Percentiles rank a stretch among this genome's conserved stretches.
Conservation (phyloP, 306 rosid species). For the Glycyrrhiza uralensis region DNA sequence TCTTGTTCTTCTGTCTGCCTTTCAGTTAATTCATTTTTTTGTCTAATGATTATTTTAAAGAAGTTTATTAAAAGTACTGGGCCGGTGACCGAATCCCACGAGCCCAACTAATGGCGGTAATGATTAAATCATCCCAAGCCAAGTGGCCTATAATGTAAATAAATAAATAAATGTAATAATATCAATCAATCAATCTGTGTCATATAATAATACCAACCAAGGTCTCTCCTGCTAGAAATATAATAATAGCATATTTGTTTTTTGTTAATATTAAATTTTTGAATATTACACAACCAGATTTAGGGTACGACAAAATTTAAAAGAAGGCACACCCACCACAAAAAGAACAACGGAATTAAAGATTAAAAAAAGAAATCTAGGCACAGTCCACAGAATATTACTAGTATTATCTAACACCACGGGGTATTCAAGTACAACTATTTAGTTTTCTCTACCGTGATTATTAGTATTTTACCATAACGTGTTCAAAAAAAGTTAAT, state of each 20-base stretch:
- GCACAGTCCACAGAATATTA: not conserved
- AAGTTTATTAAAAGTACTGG: not conserved
- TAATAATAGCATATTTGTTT: not conserved
- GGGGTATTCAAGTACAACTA: not conserved
- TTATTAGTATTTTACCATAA: not conserved
- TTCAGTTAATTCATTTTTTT: not conserved
- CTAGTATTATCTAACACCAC: no score
- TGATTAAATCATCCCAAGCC: not conserved
- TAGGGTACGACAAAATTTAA: not conserved
- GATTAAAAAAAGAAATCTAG: not conserved
- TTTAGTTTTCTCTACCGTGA: not conserved
- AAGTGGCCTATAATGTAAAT: no score
- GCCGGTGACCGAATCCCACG: not conserved
- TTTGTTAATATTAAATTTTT: not conserved
- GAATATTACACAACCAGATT: not conserved
- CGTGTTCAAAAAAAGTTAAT: not conserved
- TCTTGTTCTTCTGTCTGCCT: not conserved
- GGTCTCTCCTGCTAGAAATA: not conserved
- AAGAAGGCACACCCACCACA: not conserved
- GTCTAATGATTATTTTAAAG: not conserved
- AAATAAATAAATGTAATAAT: not conserved
- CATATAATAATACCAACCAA: not conserved
- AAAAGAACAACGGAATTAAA: not conserved
- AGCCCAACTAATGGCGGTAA: not conserved
- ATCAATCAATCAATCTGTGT: not conserved